Evolutionary conservation across 139 green algal genomes (phyloP), one percentile per base, ranked within the genome.

Genomic region (Tetradesmus obliquus): DNA sequence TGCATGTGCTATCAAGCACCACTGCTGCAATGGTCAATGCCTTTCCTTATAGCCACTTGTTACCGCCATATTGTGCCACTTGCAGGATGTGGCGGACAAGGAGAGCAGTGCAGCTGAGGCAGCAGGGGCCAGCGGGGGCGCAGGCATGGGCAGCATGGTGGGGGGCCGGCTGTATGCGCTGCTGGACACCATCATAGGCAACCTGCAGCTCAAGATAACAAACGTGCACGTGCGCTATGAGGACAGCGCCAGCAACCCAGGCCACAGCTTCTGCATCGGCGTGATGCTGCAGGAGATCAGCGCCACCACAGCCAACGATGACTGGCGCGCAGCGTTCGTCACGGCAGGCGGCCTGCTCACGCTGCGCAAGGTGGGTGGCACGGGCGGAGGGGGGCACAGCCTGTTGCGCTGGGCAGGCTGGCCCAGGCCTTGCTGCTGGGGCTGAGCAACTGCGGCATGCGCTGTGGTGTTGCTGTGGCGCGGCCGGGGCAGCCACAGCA

Each of bases 211-310:
- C 54, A 87, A 86, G n/a, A 97, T 99, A 85, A 98, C 93, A 83
- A 99, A 99, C 90, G 92, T 99, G 54, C 98, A 99, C 92, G 94
- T 99, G 8, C 94, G 97, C 55, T 98, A 97, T 80, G 96, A 97
- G 94, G 93, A 91, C 51, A 66, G n/a, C n/a, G 88, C 54, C 80
- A 95, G 91, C 91, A 93, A 94, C 71, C 95, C 95, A 24, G 93
- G 89, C 5, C 94, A 94, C 82, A 94, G 94, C 2, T 98, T 98
- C 85, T 76, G 83, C 85, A 88, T 93, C 60, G 97, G 97, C 19
- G 32, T 99, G 45, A 97, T 96, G 53, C 93, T 99, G 90, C 91
- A 95, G 7, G 91, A 95, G 91, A 93, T 99, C 19, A 95, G 84
- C 9, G 98, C 96, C 0, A 94, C 97, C 91, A 99, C 98, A 0